Base-by-base conservation (phyloP, 306 rosid species). In the Rubus parviflorus region DNA sequence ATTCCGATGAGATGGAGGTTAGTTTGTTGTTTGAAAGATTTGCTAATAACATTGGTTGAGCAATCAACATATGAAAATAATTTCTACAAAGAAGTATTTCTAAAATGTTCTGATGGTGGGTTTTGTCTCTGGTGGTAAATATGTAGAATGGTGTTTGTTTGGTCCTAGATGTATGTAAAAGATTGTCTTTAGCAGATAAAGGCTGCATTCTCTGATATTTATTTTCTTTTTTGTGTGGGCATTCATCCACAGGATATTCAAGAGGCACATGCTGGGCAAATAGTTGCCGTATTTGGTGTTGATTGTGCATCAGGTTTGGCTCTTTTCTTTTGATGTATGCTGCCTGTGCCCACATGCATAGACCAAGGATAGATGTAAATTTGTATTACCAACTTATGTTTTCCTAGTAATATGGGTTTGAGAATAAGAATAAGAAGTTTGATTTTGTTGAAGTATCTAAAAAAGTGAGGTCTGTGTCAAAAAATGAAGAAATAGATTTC, bases 191-290 rank as follows among this genome's bases (percentile, higher is more conserved):
- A 17, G 9, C 4, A n/a, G 71, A n/a, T 66, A 20, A 71, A 76
- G 58, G 68, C 54, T 68, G 8, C 25, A 35, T 40, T 8, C 48
- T 69, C 69, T 37, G 70, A 47, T 60, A 23, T 16, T 15, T 56
- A 4, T 35, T 48, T 45, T 41, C 49, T 35, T 74, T 53, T 56
- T 57, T 73, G 37, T 79, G 63, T 30, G 76, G 13, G 14, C 17
- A 73, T 78, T 64, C 52, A 53, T 70, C 70, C 74, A 75, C 85
- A 95, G 99, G 99, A 95, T 82, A 95, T 95, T 87, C 97, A 90
- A 79, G 92, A 92, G 84, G 97, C 97, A 54, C 99, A 95, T 87
- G 97, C 99, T 49, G 99, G 99, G 64, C 97, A 95, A 83, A 95
- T 95, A 75, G 97, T 95, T 88, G 97, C 99, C 80, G 99, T 95